Evolutionary conservation across 371 early-diverging fungal genomes (phyloP), one percentile per base, ranked within the genome.

Genomic region (Mucor plumbeus): DNA sequence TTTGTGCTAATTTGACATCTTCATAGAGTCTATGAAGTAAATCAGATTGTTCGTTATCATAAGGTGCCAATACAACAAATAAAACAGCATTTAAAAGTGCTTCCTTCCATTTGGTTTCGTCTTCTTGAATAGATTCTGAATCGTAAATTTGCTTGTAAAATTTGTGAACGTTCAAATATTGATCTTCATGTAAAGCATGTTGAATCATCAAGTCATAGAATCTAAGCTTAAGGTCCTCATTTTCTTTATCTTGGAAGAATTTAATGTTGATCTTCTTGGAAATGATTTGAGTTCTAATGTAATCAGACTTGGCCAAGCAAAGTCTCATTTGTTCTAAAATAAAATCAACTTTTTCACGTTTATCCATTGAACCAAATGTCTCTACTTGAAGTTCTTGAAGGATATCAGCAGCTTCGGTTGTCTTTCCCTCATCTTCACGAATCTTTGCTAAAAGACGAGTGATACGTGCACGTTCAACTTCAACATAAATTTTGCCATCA

Each of bases 401-500:
- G 71, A 96, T 93, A 69, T 97, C 97, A 21, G 95, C 94, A 4
- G 99, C 99, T 73, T 95, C 95, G 8, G 72, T 85, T 35, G 94
- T 84, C 55, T 96, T 91, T 11, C 97, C 97, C 71, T 97, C 95
- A 39, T 89, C 86, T 78, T 98, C 99, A 58, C 89, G 87, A 63
- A 99, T 95, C 68, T 89, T 92, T 54, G 95, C 85, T 58, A 97
- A 80, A 68, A 90, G 90, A 43, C 93, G 89, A 7, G 98, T 97
- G 63, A 99, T 80, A 14, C 97, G 91, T 31, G 99, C 99, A 36
- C 98, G 89, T 78, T 98, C 98, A 10, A 96, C 96, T 82, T 99
- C 99, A 10, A 99, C 96, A 76, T 94, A 97, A 58, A 99, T 97
- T 94, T 97, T 98, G 65, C 98, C 99, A 69, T 98, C 99, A 4